These are phyloP conservation scores for Cladosporium colombiae DNA, from an alignment of 2,329 filamentous ascomycete genomes.

Conservation along the genomic window DNA sequence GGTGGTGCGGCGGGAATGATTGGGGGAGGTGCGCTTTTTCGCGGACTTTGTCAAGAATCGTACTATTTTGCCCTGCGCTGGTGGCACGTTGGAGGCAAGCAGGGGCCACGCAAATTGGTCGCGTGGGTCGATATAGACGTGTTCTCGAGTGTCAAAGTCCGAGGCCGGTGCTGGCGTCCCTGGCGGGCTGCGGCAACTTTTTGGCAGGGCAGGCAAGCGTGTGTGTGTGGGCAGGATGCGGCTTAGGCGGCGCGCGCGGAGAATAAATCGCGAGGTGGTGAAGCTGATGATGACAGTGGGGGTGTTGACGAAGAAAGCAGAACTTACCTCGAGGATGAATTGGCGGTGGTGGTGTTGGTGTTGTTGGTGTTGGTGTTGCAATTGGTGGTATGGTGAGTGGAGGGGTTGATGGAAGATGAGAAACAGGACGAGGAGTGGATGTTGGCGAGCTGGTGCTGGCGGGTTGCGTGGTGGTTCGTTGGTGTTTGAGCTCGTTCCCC, in stretches of 20 bases:
- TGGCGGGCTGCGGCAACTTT: slow-evolving; percentile 15
- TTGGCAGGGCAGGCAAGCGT: slow-evolving; percentile 8
- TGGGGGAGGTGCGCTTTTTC: slow-evolving; percentile 13
- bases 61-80: slow-evolving; percentile 19
- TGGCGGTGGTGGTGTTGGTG: background rate
- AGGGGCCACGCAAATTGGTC: slow-evolving; percentile 15
- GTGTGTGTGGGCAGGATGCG: slow-evolving; percentile 16
- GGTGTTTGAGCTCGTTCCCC: slow-evolving; percentile 11
- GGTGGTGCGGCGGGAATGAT: background rate
- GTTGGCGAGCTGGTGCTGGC: background rate
- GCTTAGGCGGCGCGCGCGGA: slow-evolving; percentile 17
- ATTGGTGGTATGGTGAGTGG: background rate
- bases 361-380: background rate
- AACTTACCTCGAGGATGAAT: slow-evolving; percentile 4
- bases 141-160: slow-evolving; percentile 18
- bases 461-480: slow-evolving; percentile 4
- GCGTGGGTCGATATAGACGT: slow-evolving; percentile 18
- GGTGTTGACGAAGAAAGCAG: background rate
- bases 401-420: background rate
- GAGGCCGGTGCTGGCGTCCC: slow-evolving; percentile 13
- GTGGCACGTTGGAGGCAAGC: slow-evolving; percentile 3
- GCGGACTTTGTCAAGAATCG: slow-evolving; percentile 13
- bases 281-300: background rate
- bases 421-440: background rate
- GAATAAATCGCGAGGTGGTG: background rate